These are phyloP conservation scores for Nakazawaea populi DNA, from an alignment of 805 yeast genomes.

Conservation along the genomic window DNA sequence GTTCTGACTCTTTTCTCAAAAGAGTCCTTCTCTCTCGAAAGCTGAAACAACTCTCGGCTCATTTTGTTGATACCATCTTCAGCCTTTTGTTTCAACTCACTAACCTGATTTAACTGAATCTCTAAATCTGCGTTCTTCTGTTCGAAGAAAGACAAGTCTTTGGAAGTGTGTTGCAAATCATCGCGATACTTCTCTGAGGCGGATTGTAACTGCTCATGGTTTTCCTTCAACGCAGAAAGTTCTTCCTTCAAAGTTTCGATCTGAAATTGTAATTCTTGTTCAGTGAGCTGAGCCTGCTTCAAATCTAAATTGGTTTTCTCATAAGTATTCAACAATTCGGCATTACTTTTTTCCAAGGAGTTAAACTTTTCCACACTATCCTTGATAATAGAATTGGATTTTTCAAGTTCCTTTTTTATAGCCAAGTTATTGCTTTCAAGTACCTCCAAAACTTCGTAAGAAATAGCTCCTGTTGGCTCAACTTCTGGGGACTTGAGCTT, in stretches of 20 bases:
- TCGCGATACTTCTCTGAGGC: slow-evolving; percentile 7
- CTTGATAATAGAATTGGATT: slow-evolving; percentile 15
- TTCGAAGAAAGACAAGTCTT: slow-evolving; percentile 17
- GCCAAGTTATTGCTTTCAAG: slow-evolving; percentile 29
- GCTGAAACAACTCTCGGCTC: slow-evolving; percentile 73
- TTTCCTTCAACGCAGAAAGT: slow-evolving; percentile 30
- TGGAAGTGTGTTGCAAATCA: slow-evolving; percentile 15
- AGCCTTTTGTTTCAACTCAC: slow-evolving; percentile 50
- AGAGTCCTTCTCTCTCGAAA: slow-evolving; percentile 54
- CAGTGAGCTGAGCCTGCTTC: slow-evolving; percentile 18
- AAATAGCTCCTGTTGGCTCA: slow-evolving; percentile 63
- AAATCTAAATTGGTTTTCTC: slow-evolving; percentile 21
- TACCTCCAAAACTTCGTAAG: slow-evolving; percentile 54
- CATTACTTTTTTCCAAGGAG: slow-evolving; percentile 22
- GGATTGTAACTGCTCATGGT: slow-evolving; percentile 7
- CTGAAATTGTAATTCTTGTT: slow-evolving; percentile 26
- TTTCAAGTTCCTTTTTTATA: slow-evolving; percentile 14
- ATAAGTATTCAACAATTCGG: slow-evolving; percentile 21
- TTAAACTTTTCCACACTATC: slow-evolving; percentile 24
- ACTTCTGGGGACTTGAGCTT: slow-evolving; percentile 68
- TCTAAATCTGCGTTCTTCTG: slow-evolving; percentile 24
- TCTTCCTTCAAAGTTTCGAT: slow-evolving; percentile 21
- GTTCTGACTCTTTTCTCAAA: slow-evolving; percentile 35
- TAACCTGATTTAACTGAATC: slow-evolving; percentile 25
- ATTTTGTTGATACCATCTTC: slow-evolving; percentile 88